These are phyloP conservation scores for Beauveria sp. DNA, from an alignment of 2,329 filamentous ascomycete genomes.

Conservation along the genomic window DNA sequence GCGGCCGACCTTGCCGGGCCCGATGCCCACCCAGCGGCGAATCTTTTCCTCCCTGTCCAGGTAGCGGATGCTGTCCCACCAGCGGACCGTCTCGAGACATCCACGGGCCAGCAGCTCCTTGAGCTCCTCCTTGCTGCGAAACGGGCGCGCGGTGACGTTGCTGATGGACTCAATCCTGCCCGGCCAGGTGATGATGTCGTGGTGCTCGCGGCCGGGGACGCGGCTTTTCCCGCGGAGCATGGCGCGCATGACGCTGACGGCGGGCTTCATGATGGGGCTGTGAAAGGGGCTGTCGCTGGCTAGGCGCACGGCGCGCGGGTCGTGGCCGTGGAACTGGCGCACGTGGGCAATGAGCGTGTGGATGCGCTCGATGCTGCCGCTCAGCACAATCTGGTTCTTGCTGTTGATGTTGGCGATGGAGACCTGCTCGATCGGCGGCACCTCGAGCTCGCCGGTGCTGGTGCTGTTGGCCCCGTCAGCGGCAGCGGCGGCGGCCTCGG, in stretches of 20 bases:
- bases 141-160: constrained; percentile 78
- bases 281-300: constrained; percentile 89
- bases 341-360: constrained; percentile 75
- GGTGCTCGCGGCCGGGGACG: constrained; percentile 42
- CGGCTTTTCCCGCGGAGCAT: constrained; percentile 55
- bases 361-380: constrained; percentile 77
- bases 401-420: constrained; percentile 90
- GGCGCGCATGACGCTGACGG: constrained; percentile 63
- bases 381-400: constrained; percentile 92
- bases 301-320: constrained; percentile 77
- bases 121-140: constrained; percentile 63
- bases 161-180: constrained; percentile 70
- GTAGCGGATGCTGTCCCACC: constrained; percentile 91
- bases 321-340: constrained; percentile 82
- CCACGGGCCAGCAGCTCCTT: constrained; percentile 73
- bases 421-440: constrained; percentile 77
- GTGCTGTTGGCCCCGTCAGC: not conserved
- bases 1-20: constrained; percentile 85
- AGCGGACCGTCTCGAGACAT: constrained; percentile 84
- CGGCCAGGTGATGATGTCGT: constrained; percentile 68
- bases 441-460: constrained; percentile 45
- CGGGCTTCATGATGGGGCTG: constrained; percentile 84
- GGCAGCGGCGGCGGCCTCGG: constrained; percentile 47
- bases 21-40: constrained; percentile 81
- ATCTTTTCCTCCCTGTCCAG: constrained; percentile 78